Conservation (phyloP, 495 filamentous ascomycete genomes). For the Neurospora sp. region DNA sequence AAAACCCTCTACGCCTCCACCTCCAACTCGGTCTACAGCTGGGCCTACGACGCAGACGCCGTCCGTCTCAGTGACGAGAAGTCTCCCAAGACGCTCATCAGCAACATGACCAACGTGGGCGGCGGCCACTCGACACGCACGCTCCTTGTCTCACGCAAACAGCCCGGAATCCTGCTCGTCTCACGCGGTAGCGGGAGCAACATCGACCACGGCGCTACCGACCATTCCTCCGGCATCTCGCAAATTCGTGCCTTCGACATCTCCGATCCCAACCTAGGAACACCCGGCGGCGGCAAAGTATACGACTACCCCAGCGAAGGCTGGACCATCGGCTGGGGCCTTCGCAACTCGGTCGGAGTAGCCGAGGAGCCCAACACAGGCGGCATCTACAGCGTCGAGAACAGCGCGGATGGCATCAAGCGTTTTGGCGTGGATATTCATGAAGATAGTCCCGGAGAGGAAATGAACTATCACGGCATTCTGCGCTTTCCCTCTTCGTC, state of each 20-base stretch:
- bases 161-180: constrained; percentile 44
- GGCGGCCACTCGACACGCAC: constrained; percentile 55
- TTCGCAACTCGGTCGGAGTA: constrained; percentile 62
- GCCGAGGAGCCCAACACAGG: constrained; percentile 42
- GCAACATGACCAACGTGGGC: constrained; percentile 41
- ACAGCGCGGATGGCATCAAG: constrained; percentile 54
- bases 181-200: constrained; percentile 54
- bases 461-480: constrained; percentile 61
- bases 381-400: constrained; percentile 61
- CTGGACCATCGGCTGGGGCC: constrained; percentile 56
- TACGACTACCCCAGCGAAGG: constrained; percentile 38
- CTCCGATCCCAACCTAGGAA: constrained; percentile 12
- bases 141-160: constrained; percentile 40
- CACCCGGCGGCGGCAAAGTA: constrained; percentile 27
- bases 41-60: constrained; percentile 45
- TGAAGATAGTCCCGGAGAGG: constrained; percentile 62
- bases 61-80: constrained; percentile 30
- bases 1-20: constrained; percentile 56
- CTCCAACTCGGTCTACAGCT: constrained; percentile 44
- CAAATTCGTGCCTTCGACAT: constrained; percentile 61
- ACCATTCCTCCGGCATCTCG: constrained; percentile 43
- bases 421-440: constrained; percentile 50
- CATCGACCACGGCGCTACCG: constrained; percentile 40
- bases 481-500: constrained; percentile 15
- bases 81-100: constrained; percentile 40